Conservation (phyloP, 164 flowering plant genomes). For the Nymphaea thermarum region DNA sequence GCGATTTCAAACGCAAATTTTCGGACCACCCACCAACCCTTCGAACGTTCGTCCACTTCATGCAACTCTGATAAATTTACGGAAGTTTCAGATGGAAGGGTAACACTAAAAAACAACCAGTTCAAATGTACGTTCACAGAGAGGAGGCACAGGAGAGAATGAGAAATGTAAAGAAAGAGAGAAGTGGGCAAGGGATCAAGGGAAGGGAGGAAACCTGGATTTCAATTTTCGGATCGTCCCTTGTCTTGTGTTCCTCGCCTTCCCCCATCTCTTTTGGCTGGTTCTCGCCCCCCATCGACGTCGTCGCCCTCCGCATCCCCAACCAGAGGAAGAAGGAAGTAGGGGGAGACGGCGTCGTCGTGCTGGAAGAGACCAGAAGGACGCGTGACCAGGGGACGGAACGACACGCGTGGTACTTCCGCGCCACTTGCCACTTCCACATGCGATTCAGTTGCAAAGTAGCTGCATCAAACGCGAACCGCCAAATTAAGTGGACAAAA, state of each 20-base stretch:
- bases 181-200: background rate
- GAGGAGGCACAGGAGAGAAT: background rate
- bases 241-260: slow-evolving; percentile 38
- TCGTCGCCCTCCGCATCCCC: background rate
- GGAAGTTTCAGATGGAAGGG: too few species aligned
- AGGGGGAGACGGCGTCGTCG: background rate
- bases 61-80: too few species aligned
- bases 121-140: too few species aligned
- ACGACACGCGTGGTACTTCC: background rate
- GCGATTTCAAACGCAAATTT: too few species aligned
- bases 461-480: too few species aligned
- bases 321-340: too few species aligned
- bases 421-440: background rate
- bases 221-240: slow-evolving; percentile 27
- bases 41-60: too few species aligned
- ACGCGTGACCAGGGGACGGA: background rate
- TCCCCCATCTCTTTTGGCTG: slow-evolving; percentile 25
- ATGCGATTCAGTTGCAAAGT: too few species aligned
- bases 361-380: background rate
- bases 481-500: too few species aligned
- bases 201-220: slow-evolving; percentile 27
- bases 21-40: too few species aligned
- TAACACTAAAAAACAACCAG: too few species aligned
- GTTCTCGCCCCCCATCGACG: background rate
- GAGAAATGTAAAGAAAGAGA: background rate